A percentile compares a stretch with the other conserved stretches of the same genome.
phyloP scores from a whole-genome alignment of 371 early-diverging fungal species.

The Rhizopus stolonifer region DNA sequence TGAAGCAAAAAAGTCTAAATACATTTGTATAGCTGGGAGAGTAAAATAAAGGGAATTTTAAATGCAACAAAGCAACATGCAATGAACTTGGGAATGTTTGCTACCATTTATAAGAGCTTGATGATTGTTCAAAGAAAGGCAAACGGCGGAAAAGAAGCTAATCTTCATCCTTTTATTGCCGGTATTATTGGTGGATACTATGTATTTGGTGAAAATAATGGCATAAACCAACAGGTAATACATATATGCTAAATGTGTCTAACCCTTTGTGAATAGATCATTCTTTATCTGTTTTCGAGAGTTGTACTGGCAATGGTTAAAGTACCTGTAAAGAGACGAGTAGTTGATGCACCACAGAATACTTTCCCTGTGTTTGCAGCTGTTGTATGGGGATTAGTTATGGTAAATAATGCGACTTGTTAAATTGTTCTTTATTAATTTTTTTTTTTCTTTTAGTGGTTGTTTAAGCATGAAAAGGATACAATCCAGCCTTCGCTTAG shows the following conservation, averaged over 20 bases:
- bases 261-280: constrained; percentile 83
- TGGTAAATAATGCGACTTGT: constrained; percentile 47
- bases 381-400: constrained; percentile 93
- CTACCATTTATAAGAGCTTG: constrained; percentile 89
- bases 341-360: constrained; percentile 72
- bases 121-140: constrained; percentile 72
- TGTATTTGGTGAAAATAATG: constrained; percentile 93
- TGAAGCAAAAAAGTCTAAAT: background rate
- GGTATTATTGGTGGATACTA: constrained; percentile 95
- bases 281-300: constrained; percentile 92
- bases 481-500: constrained; percentile 91
- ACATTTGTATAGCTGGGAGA: constrained; percentile 48
- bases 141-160: constrained; percentile 73
- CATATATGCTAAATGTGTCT: background rate
- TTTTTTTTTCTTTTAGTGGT: constrained; percentile 34
- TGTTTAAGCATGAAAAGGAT: constrained; percentile 87
- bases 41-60: constrained; percentile 75
- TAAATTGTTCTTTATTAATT: background rate
- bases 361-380: constrained; percentile 93
- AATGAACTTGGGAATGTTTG: constrained; percentile 87
- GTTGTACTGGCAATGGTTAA: constrained; percentile 86
- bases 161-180: constrained; percentile 84
- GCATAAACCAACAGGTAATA: constrained; percentile 91
- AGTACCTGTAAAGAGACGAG: constrained; percentile 68
- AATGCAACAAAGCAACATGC: constrained; percentile 91